Evolutionary conservation across 2,329 filamentous ascomycete species (phyloP).

Genomic region (Rhynchosporium secalis): DNA sequence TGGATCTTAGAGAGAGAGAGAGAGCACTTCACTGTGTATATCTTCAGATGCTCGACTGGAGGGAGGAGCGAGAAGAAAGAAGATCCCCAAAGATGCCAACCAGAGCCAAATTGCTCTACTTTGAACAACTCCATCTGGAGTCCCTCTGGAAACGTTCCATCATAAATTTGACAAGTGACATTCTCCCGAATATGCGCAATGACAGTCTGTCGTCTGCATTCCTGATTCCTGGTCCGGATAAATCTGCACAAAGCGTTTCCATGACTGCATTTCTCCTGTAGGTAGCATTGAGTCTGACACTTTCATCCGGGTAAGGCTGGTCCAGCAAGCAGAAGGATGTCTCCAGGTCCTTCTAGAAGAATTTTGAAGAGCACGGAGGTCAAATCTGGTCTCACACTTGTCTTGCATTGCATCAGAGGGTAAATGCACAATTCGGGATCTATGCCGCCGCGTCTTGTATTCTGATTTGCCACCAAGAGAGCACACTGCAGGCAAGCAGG

Average conservation of each 20-base stretch:
- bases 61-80: not conserved
- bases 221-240: not conserved
- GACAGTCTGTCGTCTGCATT: not conserved
- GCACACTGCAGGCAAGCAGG: not conserved
- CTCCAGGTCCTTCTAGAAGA: constrained; percentile 13
- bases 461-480: not conserved
- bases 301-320: not conserved
- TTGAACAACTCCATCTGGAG: not conserved
- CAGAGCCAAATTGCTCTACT: not conserved
- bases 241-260: not conserved
- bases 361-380: not conserved
- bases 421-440: constrained; percentile 16
- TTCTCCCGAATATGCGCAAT: not conserved
- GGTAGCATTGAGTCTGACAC: constrained; percentile 10
- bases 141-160: too few relatives aligned
- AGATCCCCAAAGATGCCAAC: not conserved
- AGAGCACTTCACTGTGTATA: constrained; percentile 17
- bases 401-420: constrained; percentile 14
- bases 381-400: constrained; percentile 6
- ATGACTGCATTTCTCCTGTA: constrained; percentile 3
- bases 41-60: constrained; percentile 14
- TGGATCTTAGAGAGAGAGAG: constrained; percentile 22
- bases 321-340: not conserved
- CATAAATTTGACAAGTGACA: not conserved
- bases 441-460: not conserved